Percentiles rank a stretch among this genome's conserved stretches.
phyloP scores from a whole-genome alignment of 768 basidiomycete genomes.

The Collybiopsis confluens region DNA sequence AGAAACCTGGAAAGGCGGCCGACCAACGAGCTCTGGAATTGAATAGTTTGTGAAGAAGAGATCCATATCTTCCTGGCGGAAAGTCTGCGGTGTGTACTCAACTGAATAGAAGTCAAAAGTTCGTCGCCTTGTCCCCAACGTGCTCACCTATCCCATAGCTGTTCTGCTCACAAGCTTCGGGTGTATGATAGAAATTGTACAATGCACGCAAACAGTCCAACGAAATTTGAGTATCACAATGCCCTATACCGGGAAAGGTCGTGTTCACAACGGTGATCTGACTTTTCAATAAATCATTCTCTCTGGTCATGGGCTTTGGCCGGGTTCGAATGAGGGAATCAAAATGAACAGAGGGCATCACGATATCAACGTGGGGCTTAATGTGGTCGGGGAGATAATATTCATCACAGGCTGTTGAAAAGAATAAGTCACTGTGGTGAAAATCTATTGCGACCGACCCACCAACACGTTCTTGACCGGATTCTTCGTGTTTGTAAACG shows the following conservation, averaged over 20 bases:
- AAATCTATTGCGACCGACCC: constrained; percentile 7
- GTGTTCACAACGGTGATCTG: constrained; percentile 6
- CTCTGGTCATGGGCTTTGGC: constrained; percentile 11
- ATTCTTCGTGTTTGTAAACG: constrained; percentile 31
- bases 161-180: constrained; percentile 24
- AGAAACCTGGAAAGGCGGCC: constrained; percentile 25
- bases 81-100: constrained; percentile 38
- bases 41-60: constrained; percentile 26
- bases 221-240: constrained; percentile 34
- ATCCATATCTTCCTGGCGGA: constrained; percentile 30
- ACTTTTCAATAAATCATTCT: constrained; percentile 15
- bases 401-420: constrained; percentile 27
- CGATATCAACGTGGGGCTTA: constrained; percentile 34
- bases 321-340: constrained; percentile 13
- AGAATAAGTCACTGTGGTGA: neutral
- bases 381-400: constrained; percentile 38
- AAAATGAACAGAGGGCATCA: constrained; percentile 43
- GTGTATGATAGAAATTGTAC: constrained; percentile 31
- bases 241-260: constrained; percentile 13
- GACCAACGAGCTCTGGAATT: constrained; percentile 22
- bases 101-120: constrained; percentile 16
- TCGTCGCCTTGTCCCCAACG: neutral
- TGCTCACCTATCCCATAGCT: constrained; percentile 34
- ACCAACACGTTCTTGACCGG: constrained; percentile 34
- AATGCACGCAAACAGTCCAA: constrained; percentile 36